phyloP scores from a whole-genome alignment of 345 rosid genomes.

The Gossypium bickii region DNA sequence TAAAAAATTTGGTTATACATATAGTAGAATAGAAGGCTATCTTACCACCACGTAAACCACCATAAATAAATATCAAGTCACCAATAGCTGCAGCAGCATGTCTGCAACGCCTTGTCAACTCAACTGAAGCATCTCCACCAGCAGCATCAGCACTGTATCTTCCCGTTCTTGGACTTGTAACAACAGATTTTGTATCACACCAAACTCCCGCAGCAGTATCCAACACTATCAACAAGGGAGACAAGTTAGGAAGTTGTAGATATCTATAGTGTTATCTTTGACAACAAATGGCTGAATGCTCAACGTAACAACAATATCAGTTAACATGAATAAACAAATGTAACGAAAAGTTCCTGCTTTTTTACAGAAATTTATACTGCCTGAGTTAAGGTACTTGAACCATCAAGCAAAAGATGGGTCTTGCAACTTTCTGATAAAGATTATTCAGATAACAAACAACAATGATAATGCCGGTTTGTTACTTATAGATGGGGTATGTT shows the following conservation, averaged over 20 bases:
- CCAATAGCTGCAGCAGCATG: constrained; percentile 99
- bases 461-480: neutral
- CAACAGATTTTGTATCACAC: constrained; percentile 98
- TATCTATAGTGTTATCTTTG: neutral
- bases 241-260: constrained; percentile 17
- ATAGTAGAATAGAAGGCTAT: constrained; percentile 1
- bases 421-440: neutral
- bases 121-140: constrained; percentile 95
- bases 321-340: neutral
- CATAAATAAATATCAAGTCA: constrained; percentile 90
- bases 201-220: constrained; percentile 99
- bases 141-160: constrained; percentile 92
- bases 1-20: neutral
- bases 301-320: neutral
- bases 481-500: neutral
- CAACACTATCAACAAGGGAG: constrained; percentile 53
- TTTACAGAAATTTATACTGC: neutral
- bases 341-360: neutral
- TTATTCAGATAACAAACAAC: neutral
- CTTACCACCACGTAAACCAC: constrained; percentile 99
- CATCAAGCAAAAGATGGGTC: neutral
- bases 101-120: constrained; percentile 97
- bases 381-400: neutral
- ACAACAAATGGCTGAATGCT: constrained; percentile 1
- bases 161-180: constrained; percentile 90